Evolutionary conservation across 2,329 filamentous ascomycete genomes (phyloP), one percentile per base, ranked within the genome.

Genomic region (Akanthomyces dipterigenus): DNA sequence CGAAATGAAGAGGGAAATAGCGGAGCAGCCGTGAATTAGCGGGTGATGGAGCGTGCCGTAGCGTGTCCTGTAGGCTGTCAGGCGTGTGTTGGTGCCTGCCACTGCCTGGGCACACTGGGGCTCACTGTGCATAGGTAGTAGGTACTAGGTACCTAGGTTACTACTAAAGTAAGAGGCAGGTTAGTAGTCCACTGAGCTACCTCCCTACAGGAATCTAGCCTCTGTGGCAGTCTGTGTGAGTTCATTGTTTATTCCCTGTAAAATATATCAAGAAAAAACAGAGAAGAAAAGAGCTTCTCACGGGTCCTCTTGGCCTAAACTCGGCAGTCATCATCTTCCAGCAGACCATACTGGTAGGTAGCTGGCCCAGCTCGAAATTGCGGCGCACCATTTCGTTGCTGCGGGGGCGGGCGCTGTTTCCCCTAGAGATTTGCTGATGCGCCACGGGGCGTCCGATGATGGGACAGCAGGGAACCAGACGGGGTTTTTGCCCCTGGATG

Each of bases 361-460:
- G n/a, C n/a, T 56, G 42, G n/a, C 31, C 51, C 61, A 63, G 62
- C 62, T 63, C 59, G 67, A 70, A 70, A 70, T 70, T 70, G 67
- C 68, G 67, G 63, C 65, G 64, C 62, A 63, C 45, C 22, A 59
- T 34, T 20, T 43, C 24, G 36, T 18, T 43, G 38, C 38, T 24
- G 26, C 38, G 53, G 24, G 53, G 24, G 36, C n/a, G 24, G 53
- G 20, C 28, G 16, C 11, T 51, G 49, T 38, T 55, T 57, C 49
- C 22, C 18, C 55, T 48, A 38, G 2, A 22, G 12, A 18, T 24
- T 51, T 36, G 5, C 22, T 51, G 31, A 38, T 51, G n/a, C 34
- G 20, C 22, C 9, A 24, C 43, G 5, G 28, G 48, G 26, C 11
- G n/a, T 20, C 18, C 20, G 20, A 24, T 14, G 26, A 34, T 24